phyloP scores from a whole-genome alignment of 2,329 filamentous ascomycete species.

The Neoarthrinium moseri region DNA sequence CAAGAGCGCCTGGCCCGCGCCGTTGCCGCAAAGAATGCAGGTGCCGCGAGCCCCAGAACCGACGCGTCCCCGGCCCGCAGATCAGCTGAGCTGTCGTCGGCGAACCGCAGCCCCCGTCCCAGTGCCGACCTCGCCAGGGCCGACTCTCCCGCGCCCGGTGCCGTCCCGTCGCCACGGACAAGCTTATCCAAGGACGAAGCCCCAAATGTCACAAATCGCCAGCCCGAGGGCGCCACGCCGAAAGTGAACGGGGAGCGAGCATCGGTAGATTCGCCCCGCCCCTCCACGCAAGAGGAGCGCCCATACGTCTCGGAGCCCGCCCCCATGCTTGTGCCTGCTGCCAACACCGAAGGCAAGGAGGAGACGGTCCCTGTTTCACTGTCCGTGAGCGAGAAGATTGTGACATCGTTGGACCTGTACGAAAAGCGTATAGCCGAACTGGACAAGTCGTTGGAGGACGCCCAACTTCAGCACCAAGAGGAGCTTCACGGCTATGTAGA shows the following conservation, averaged over 20 bases:
- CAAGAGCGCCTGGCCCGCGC: constrained; percentile 89
- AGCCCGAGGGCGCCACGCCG: neutral
- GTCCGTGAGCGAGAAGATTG: constrained; percentile 11
- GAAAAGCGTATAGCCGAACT: constrained; percentile 35
- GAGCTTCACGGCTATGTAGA: constrained; percentile 84
- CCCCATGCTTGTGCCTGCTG: neutral
- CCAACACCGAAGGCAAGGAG: no score
- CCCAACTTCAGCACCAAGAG: constrained; percentile 65
- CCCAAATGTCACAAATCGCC: neutral
- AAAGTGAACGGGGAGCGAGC: constrained; percentile 6
- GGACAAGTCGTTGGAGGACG: constrained; percentile 32
- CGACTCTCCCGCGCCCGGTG: constrained; percentile 7
- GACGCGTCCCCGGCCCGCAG: constrained; percentile 45
- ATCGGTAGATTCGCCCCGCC: constrained; percentile 11
- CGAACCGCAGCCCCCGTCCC: constrained; percentile 38
- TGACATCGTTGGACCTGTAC: constrained; percentile 33
- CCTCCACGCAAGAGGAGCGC: constrained; percentile 16
- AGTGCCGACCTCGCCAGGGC: constrained; percentile 34
- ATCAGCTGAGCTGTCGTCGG: constrained; percentile 25
- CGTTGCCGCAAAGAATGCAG: constrained; percentile 68
- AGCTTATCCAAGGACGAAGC: constrained; percentile 20
- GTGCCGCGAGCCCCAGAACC: constrained; percentile 36
- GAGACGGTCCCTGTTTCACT: constrained; percentile 10
- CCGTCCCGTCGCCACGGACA: constrained; percentile 14
- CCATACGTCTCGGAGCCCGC: neutral